A percentile compares a stretch with the other conserved stretches of the same genome.
Conservation (phyloP, 306 rosid genomes). For the Cucurbita maxima region DNA sequence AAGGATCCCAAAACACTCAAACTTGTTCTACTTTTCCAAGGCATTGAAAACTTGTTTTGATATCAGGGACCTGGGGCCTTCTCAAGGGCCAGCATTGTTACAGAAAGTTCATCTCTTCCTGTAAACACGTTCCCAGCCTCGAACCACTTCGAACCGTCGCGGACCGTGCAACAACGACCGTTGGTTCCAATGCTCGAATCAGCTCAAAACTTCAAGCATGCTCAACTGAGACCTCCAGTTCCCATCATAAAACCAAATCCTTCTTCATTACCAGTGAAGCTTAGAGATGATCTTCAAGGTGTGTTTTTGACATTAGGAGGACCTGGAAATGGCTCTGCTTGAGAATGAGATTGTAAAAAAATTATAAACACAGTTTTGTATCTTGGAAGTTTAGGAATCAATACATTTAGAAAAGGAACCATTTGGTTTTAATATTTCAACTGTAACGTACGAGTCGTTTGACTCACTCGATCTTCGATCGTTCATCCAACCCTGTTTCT, state of each 20-base stretch:
- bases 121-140: constrained; percentile 25
- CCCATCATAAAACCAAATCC: constrained; percentile 23
- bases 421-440: not conserved
- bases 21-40: not conserved
- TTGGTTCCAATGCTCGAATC: constrained; percentile 13
- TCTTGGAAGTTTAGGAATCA: not conserved
- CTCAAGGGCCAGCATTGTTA: constrained; percentile 19
- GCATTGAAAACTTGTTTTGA: not conserved
- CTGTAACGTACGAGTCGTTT: not conserved
- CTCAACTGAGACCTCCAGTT: constrained; percentile 21
- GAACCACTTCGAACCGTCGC: constrained; percentile 14
- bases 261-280: constrained; percentile 20
- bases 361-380: not conserved
- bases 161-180: constrained; percentile 23
- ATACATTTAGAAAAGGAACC: not conserved
- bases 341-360: constrained; percentile 1
- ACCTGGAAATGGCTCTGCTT: constrained; percentile 39
- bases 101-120: constrained; percentile 21
- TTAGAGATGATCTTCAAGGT: constrained; percentile 67
- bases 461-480: not conserved
- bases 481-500: not conserved
- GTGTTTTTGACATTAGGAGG: constrained; percentile 78
- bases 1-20: constrained; percentile 15
- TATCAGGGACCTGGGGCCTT: constrained; percentile 40
- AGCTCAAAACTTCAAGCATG: constrained; percentile 21